phyloP scores from a whole-genome alignment of 352 stramenopile species.

The Pythium chondricola region DNA sequence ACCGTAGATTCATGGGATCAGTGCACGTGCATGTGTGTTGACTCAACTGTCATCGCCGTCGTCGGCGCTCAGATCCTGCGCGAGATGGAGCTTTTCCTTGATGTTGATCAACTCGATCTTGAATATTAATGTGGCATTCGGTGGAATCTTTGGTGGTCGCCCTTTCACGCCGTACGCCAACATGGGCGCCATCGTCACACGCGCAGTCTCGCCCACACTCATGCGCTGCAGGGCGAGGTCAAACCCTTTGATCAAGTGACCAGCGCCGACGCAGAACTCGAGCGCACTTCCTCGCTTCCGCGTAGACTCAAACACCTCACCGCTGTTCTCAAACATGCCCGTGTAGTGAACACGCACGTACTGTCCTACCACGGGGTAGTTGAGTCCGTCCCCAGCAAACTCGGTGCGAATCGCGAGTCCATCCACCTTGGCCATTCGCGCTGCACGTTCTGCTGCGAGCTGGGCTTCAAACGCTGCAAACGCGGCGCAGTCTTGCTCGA shows the following conservation, averaged over 20 bases:
- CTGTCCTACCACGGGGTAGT: slow-evolving; percentile 52
- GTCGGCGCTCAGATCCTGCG: slow-evolving; percentile 9
- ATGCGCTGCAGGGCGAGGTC: slow-evolving; percentile 66
- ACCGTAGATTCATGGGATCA: no score
- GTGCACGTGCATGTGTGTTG: no score
- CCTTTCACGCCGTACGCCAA: slow-evolving; percentile 74
- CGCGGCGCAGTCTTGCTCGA: slow-evolving; percentile 30
- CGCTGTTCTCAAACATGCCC: slow-evolving; percentile 40
- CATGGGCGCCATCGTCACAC: slow-evolving; percentile 51
- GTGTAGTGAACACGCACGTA: slow-evolving; percentile 72
- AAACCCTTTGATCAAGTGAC: slow-evolving; percentile 63
- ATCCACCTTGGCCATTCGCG: slow-evolving; percentile 30
- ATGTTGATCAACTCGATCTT: slow-evolving; percentile 78
- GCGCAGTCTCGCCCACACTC: slow-evolving; percentile 68
- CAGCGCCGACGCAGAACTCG: slow-evolving; percentile 67
- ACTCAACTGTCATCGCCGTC: no score
- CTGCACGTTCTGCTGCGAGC: slow-evolving; percentile 34
- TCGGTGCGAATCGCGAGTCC: slow-evolving; percentile 43
- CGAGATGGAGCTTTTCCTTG: slow-evolving; percentile 58
- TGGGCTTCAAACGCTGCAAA: slow-evolving; percentile 40
- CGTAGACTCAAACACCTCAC: slow-evolving; percentile 61
- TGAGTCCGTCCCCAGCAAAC: slow-evolving; percentile 49
- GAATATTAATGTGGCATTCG: slow-evolving; percentile 66
- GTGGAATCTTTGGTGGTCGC: slow-evolving; percentile 54
- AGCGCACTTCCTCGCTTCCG: slow-evolving; percentile 48